These are phyloP conservation scores for Deuterostichococcus epilithicus DNA, from an alignment of 139 green algal species.

Conservation along the genomic window DNA sequence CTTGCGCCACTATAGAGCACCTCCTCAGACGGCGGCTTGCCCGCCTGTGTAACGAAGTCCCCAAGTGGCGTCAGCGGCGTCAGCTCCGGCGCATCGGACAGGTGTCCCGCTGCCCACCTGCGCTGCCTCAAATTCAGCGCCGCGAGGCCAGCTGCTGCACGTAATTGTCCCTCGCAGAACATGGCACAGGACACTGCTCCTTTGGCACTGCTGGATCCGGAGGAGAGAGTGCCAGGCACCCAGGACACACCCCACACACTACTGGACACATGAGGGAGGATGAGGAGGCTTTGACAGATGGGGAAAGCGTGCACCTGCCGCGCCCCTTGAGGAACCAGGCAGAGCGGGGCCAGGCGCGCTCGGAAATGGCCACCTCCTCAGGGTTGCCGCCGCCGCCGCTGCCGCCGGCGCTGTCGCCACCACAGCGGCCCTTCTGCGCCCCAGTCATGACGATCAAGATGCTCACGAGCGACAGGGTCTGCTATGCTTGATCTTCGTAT, in stretches of 20 bases:
- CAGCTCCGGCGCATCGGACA: constrained; percentile 59
- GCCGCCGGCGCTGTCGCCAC: neutral
- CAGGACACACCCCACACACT: neutral
- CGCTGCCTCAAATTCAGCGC: neutral
- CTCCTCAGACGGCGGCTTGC: constrained; percentile 14
- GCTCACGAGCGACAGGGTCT: too few relatives aligned
- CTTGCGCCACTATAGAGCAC: too few relatives aligned
- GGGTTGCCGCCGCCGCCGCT: neutral
- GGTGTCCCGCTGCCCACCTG: constrained; percentile 43
- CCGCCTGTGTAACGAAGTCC: constrained; percentile 56
- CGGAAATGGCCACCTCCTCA: neutral
- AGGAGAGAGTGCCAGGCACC: too few relatives aligned
- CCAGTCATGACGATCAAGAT: too few relatives aligned
- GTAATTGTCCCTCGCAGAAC: neutral
- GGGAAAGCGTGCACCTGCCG: constrained; percentile 35
- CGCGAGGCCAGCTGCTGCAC: too few relatives aligned
- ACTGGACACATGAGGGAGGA: neutral
- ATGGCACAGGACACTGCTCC: neutral
- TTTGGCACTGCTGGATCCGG: too few relatives aligned
- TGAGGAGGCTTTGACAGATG: too few relatives aligned
- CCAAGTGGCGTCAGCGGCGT: constrained; percentile 53
- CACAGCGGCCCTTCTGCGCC: neutral
- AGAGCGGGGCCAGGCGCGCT: constrained; percentile 32
- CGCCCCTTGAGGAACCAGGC: constrained; percentile 45
- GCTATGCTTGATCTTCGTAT: too few relatives aligned